phyloP scores from a whole-genome alignment of 2,329 filamentous ascomycete genomes.

The Cercospora sesami region DNA sequence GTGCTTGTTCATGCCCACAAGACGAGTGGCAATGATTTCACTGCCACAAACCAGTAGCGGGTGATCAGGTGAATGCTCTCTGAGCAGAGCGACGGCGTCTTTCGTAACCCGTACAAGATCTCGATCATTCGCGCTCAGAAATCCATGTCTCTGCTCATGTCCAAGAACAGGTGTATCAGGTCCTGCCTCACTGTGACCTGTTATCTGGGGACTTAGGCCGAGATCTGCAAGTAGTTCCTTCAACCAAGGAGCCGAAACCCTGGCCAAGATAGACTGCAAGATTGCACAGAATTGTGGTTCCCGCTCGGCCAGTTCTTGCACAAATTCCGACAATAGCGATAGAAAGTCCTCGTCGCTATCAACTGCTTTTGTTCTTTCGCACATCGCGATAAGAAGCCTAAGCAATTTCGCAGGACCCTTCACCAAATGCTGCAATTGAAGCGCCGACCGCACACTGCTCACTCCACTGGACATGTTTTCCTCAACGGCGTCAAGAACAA shows the following conservation, averaged over 20 bases:
- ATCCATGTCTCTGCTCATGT: neutral
- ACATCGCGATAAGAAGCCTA: constrained; percentile 19
- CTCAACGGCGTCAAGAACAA: constrained; percentile 45
- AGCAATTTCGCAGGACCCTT: constrained; percentile 42
- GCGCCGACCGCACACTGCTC: constrained; percentile 36
- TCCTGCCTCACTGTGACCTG: neutral
- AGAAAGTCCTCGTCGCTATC: constrained; percentile 31
- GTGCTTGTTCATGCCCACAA: neutral
- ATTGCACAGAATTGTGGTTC: constrained; percentile 20
- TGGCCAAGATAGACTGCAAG: constrained; percentile 27
- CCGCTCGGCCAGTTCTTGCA: constrained; percentile 21
- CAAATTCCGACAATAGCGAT: constrained; percentile 27
- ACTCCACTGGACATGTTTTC: constrained; percentile 39
- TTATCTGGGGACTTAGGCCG: constrained; percentile 15
- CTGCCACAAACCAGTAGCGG: neutral
- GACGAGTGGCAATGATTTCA: neutral
- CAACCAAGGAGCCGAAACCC: constrained; percentile 34
- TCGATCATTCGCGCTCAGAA: constrained; percentile 8
- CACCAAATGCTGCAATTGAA: constrained; percentile 46
- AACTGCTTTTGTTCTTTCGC: constrained; percentile 5
- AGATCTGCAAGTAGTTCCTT: constrained; percentile 27
- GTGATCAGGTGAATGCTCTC: constrained; percentile 11
- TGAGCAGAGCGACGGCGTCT: constrained; percentile 16
- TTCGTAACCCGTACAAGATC: constrained; percentile 21
- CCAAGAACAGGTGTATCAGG: neutral